Base-by-base conservation (phyloP, 257 asterid species). In the Ilex aquifolium region DNA sequence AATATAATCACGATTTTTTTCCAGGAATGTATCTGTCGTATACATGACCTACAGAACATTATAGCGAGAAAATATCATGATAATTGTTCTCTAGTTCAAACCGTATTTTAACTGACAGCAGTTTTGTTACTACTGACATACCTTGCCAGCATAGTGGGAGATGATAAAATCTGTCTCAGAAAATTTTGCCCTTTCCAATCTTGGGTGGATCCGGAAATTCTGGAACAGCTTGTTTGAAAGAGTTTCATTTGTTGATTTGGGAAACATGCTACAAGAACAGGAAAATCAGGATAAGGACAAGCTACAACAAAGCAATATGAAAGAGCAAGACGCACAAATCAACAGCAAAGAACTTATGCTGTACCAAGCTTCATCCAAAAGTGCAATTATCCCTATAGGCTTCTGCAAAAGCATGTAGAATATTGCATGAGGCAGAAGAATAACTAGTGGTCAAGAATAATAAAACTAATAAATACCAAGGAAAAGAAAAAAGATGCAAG, bases 131-230 rank as follows among this genome's bases (percentile, higher is more conserved):
- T 56, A 55, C 62, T 57, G 59, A 76, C 82, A 72, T 73, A 82
- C 99, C 96, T 93, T 93, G 76, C 97, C 99, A 80, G 99, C 97
- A 81, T 93, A 93, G 85, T 93, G 99, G 66, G 95, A 83, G 68
- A 93, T 76, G 64, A 80, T 87, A 73, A 93, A 90, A 83, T 90
- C 97, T 63, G 99, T 85, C 81, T 87, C 96, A 59, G 86, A 93
- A 82, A 93, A 93, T 72, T 90, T 93, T 51, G 87, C 96, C 69
- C 77, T 90, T 75, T 82, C 92, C 67, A 90, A 72, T 64, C 99
- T 84, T 61, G 69, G 83, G 76, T 93, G 99, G 36, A 81, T 69
- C 57, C 78, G 82, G 64, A 93, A 85, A 81, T 93, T 81, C 77
- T 72, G 91, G 85, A 93, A 90, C 64, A 93, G 77, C 88, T 82